phyloP scores from a whole-genome alignment of 306 rosid genomes.

The Benincasa hispida region DNA sequence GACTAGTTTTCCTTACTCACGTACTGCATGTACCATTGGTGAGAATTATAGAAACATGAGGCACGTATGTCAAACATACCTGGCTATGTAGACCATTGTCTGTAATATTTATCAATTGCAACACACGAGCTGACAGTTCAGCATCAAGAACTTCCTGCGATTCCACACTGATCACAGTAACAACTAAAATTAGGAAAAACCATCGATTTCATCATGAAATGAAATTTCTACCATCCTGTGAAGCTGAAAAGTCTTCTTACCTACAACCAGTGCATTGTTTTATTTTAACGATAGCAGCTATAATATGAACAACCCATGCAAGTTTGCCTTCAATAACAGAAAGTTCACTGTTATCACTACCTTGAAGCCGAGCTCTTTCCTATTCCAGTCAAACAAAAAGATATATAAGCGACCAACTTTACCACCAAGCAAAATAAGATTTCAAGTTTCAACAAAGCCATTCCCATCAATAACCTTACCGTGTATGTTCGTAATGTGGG shows the following conservation, averaged over 20 bases:
- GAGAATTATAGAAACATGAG: not conserved
- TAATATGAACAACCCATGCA: constrained; percentile 94
- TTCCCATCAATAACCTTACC: constrained; percentile 32
- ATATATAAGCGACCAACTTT: constrained; percentile 15
- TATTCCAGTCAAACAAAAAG: constrained; percentile 25
- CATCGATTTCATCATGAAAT: not conserved
- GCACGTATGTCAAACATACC: constrained; percentile 30
- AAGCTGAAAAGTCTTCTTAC: constrained; percentile 25
- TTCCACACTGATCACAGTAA: constrained; percentile 43
- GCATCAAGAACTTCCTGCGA: constrained; percentile 95
- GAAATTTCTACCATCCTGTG: not conserved
- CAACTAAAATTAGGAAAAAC: not conserved
- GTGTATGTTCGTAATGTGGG: constrained; percentile 81
- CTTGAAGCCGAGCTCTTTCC: constrained; percentile 87
- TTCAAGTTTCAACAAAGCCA: not conserved
- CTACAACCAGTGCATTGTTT: constrained; percentile 90
- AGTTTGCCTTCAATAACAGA: constrained; percentile 79
- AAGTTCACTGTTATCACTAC: constrained; percentile 61
- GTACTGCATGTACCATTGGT: not conserved
- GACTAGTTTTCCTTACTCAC: not conserved
- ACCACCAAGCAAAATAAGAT: not conserved
- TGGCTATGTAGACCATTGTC: constrained; percentile 90
- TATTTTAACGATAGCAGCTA: constrained; percentile 84
- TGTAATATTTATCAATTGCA: constrained; percentile 77
- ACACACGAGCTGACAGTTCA: constrained; percentile 92